phyloP scores from a whole-genome alignment of 805 yeast genomes.

The Candida dajiaensis region DNA sequence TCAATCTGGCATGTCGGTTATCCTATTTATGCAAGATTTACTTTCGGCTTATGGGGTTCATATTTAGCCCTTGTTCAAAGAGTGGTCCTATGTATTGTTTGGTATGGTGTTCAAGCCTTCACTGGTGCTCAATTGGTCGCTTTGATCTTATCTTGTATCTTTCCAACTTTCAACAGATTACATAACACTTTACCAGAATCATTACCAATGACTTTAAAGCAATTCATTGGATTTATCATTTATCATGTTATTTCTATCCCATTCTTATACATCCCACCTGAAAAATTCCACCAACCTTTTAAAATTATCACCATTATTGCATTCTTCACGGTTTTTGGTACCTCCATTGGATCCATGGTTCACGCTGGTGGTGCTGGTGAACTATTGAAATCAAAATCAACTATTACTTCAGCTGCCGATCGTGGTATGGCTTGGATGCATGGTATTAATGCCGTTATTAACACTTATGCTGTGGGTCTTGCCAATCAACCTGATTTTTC shows the following conservation, averaged over 20 bases:
- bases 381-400: slow-evolving; percentile 23
- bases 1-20: slow-evolving; percentile 44
- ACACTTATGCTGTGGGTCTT: slow-evolving; percentile 27
- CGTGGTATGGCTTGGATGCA: slow-evolving; percentile 28
- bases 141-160: slow-evolving; percentile 32
- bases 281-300: slow-evolving; percentile 25
- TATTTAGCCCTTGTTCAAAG: slow-evolving; percentile 38
- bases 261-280: slow-evolving; percentile 28
- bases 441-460: slow-evolving; percentile 25
- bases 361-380: slow-evolving; percentile 30
- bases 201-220: slow-evolving; percentile 35
- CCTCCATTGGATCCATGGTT: slow-evolving; percentile 27
- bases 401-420: slow-evolving; percentile 23
- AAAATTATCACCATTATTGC: slow-evolving; percentile 25
- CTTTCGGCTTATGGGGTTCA: slow-evolving; percentile 43
- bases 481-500: slow-evolving; percentile 28
- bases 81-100: slow-evolving; percentile 38
- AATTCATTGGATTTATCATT: slow-evolving; percentile 34
- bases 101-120: slow-evolving; percentile 41
- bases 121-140: slow-evolving; percentile 40
- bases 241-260: slow-evolving; percentile 31
- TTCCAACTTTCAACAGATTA: slow-evolving; percentile 32
- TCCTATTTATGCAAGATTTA: slow-evolving; percentile 37
- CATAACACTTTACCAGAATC: slow-evolving; percentile 34
- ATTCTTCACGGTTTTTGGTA: slow-evolving; percentile 31